These are phyloP conservation scores for Ailanthus altissimus DNA, from an alignment of 345 rosid genomes.

Conservation along the genomic window DNA sequence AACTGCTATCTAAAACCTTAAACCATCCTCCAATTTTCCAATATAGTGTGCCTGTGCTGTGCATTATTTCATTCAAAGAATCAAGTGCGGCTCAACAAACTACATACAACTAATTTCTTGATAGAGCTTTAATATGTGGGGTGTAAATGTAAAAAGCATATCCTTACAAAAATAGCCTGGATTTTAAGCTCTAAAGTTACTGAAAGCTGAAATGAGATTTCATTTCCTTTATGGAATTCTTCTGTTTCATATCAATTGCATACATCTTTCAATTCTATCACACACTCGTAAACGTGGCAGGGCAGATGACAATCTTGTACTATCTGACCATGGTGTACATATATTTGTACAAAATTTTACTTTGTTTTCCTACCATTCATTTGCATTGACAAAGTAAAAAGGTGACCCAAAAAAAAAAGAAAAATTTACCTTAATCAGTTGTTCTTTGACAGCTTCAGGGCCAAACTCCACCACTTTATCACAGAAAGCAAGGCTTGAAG, in stretches of 20 bases:
- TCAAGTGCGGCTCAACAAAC: background rate
- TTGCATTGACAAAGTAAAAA: background rate
- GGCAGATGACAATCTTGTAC: background rate
- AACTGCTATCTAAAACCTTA: conserved; percentile 89
- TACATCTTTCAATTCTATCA: background rate
- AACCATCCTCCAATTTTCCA: conserved; percentile 80
- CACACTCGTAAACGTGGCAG: background rate
- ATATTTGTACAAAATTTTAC: background rate
- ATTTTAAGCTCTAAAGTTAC: no score
- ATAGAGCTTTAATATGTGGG: background rate
- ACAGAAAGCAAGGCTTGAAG: conserved; percentile 89
- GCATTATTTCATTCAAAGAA: background rate
- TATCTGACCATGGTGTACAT: background rate
- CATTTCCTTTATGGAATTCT: background rate
- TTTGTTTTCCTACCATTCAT: background rate
- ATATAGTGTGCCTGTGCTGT: conserved; percentile 71
- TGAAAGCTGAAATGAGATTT: background rate
- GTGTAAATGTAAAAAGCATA: background rate
- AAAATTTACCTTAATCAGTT: conserved; percentile 67
- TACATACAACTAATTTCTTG: background rate
- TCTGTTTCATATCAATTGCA: background rate
- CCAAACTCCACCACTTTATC: conserved; percentile 80
- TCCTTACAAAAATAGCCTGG: background rate
- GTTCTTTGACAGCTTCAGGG: conserved; percentile 76
- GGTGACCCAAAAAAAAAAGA: no score